Percentiles rank a stretch among this genome's conserved stretches.
These are phyloP conservation scores for Salix caprea DNA, from an alignment of 345 rosid genomes.

Conservation along the genomic window DNA sequence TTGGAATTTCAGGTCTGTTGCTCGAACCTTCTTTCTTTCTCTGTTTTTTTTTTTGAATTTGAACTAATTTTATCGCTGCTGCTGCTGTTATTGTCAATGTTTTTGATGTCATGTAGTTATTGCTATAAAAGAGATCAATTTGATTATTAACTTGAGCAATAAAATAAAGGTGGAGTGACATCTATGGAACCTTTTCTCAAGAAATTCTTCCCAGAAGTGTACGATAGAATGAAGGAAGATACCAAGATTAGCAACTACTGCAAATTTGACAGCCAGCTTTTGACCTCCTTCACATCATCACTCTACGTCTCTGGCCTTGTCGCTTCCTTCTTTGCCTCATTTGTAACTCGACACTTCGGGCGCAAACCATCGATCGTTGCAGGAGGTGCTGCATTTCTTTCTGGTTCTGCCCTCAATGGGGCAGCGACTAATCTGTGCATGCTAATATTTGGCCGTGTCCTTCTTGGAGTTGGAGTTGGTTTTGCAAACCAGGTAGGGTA, in stretches of 20 bases:
- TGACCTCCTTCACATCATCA: constrained; percentile 75
- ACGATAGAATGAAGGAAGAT: constrained; percentile 48
- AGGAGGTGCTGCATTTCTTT: constrained; percentile 57
- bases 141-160: not conserved
- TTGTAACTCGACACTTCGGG: constrained; percentile 48
- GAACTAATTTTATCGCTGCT: not conserved
- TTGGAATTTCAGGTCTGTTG: constrained; percentile 67
- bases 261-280: constrained; percentile 61
- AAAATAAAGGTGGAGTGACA: constrained; percentile 63
- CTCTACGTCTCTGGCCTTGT: constrained; percentile 67
- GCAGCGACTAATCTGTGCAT: constrained; percentile 48
- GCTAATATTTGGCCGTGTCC: constrained; percentile 61
- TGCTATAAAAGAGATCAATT: too few relatives aligned
- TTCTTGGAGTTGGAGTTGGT: constrained; percentile 72
- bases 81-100: not conserved
- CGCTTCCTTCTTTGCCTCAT: constrained; percentile 57
- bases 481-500: constrained; percentile 67
- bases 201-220: constrained; percentile 53
- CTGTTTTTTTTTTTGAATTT: too few relatives aligned
- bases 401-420: constrained; percentile 57
- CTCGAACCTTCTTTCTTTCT: not conserved
- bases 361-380: constrained; percentile 59
- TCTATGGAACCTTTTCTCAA: constrained; percentile 67
- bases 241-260: constrained; percentile 56
- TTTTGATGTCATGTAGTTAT: too few relatives aligned